Evolutionary conservation across 192 early-diverging fungal species (phyloP).

Genomic region (Coemansia sp.): DNA sequence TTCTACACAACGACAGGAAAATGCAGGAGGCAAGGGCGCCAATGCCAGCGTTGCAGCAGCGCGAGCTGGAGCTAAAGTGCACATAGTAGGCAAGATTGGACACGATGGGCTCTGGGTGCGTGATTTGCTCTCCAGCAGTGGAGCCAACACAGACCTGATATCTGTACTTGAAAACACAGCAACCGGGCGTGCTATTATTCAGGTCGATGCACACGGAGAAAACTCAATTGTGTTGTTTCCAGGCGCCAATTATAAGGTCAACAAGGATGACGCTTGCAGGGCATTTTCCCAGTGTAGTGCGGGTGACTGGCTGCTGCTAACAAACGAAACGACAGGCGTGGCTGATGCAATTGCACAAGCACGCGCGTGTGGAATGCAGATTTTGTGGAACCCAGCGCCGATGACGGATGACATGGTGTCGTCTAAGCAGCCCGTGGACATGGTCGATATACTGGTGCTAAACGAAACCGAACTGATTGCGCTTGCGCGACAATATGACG

Average conservation of each 20-base stretch:
- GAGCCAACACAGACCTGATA: constrained; percentile 66
- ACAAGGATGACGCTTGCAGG: constrained; percentile 43
- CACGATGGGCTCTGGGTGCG: constrained; percentile 76
- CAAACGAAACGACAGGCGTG: constrained; percentile 81
- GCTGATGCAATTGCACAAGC: constrained; percentile 62
- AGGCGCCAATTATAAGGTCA: constrained; percentile 69
- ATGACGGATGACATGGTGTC: constrained; percentile 49
- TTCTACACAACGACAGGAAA: constrained; percentile 22
- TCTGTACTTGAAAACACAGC: constrained; percentile 54
- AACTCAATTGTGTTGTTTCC: constrained; percentile 85
- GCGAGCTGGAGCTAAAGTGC: constrained; percentile 63
- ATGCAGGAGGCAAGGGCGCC: constrained; percentile 64
- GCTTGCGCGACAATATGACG: constrained; percentile 37
- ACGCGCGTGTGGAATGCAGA: constrained; percentile 58
- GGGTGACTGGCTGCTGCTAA: constrained; percentile 79
- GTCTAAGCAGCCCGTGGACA: constrained; percentile 43
- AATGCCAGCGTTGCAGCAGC: constrained; percentile 88
- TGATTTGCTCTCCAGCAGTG: constrained; percentile 59
- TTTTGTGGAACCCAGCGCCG: constrained; percentile 87
- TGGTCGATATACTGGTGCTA: constrained; percentile 73
- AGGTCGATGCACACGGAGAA: constrained; percentile 70
- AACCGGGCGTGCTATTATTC: constrained; percentile 85
- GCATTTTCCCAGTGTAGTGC: constrained; percentile 55
- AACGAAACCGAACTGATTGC: constrained; percentile 74
- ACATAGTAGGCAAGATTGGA: constrained; percentile 79